phyloP scores from a whole-genome alignment of 345 rosid species.

The Firmiana major region DNA sequence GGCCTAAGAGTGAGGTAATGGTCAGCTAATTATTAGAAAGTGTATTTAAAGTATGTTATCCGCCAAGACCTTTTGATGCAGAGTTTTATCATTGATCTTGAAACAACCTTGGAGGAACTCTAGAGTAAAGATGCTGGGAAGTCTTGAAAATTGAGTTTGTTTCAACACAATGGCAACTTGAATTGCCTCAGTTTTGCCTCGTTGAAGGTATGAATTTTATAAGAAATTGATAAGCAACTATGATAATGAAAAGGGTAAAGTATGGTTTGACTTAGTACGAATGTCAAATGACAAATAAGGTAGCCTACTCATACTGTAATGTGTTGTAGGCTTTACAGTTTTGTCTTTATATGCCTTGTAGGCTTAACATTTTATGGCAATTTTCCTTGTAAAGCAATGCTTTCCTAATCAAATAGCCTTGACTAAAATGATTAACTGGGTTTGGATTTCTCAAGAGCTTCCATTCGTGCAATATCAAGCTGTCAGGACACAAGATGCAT shows the following conservation, averaged over 20 bases:
- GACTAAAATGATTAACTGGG: not conserved
- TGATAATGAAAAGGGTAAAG: not conserved
- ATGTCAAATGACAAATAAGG: no score
- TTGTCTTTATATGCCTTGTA: no score
- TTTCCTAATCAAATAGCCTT: not conserved
- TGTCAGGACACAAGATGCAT: slow-evolving; percentile 37
- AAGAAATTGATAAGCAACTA: slow-evolving; percentile 2
- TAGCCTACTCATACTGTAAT: not conserved
- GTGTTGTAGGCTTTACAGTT: not conserved
- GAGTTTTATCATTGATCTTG: slow-evolving; percentile 91
- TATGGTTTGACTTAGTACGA: not conserved
- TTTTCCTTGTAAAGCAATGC: not conserved
- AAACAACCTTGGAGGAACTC: slow-evolving; percentile 62
- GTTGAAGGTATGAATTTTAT: slow-evolving; percentile 47
- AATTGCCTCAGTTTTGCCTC: slow-evolving; percentile 89
- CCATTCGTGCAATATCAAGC: slow-evolving; percentile 74
- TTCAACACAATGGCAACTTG: slow-evolving; percentile 78
- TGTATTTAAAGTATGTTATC: slow-evolving; percentile 6
- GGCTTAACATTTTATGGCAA: not conserved
- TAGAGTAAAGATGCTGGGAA: slow-evolving; percentile 55
- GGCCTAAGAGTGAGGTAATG: not conserved
- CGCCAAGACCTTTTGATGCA: slow-evolving; percentile 31
- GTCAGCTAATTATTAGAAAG: not conserved
- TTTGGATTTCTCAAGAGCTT: slow-evolving; percentile 49
- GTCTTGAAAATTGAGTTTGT: slow-evolving; percentile 55